A percentile compares a stretch with the other conserved stretches of the same genome.
phyloP scores from a whole-genome alignment of 345 rosid species.

The Populus deltoides region DNA sequence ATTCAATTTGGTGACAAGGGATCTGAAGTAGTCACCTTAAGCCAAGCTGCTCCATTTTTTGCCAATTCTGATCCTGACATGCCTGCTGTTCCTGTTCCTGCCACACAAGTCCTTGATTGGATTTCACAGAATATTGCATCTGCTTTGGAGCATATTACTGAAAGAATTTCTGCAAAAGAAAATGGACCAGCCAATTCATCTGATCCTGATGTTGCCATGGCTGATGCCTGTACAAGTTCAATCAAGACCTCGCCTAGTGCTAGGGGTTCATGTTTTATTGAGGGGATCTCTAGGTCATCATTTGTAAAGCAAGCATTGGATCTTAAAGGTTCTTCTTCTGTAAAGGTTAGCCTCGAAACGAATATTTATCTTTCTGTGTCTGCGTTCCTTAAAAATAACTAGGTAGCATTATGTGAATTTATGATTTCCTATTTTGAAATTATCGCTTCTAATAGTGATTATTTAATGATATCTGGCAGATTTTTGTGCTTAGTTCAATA shows the following conservation, averaged over 20 bases:
- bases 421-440: neutral
- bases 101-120: constrained; percentile 88
- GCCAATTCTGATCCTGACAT: constrained; percentile 99
- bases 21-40: constrained; percentile 67
- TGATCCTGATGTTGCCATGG: constrained; percentile 89
- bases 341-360: constrained; percentile 56
- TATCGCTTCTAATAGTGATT: neutral
- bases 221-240: constrained; percentile 78
- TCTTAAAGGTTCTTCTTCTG: constrained; percentile 81
- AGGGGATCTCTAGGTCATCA: constrained; percentile 91
- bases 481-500: neutral
- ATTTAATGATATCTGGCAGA: neutral
- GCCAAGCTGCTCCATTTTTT: constrained; percentile 91
- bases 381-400: neutral
- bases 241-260: constrained; percentile 56
- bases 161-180: constrained; percentile 84
- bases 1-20: constrained; percentile 92
- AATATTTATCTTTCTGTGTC: neutral
- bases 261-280: constrained; percentile 74
- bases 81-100: constrained; percentile 97
- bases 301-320: constrained; percentile 84
- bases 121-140: constrained; percentile 72
- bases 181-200: constrained; percentile 65
- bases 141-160: constrained; percentile 72
- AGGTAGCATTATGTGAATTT: neutral